Percentiles rank a stretch among this genome's conserved stretches.
Evolutionary conservation across 768 basidiomycete genomes (phyloP).

Genomic region (Suillus discolor): DNA sequence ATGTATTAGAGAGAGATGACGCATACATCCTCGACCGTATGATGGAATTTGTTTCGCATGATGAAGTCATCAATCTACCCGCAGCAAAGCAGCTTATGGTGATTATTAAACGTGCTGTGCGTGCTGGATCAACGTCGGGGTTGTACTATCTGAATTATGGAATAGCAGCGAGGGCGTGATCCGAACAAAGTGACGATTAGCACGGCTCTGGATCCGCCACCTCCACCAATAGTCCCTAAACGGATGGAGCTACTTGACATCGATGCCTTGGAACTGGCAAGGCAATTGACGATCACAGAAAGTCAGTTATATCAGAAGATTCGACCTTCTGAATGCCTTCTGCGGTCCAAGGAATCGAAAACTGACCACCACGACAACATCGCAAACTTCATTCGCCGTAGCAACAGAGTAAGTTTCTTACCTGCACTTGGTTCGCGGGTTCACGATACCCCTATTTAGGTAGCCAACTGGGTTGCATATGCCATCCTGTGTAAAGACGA

Average conservation of each 20-base stretch:
- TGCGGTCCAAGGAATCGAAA: slow-evolving; percentile 51
- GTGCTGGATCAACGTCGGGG: slow-evolving; percentile 20
- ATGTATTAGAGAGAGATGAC: slow-evolving; percentile 59
- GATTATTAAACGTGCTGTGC: slow-evolving; percentile 53
- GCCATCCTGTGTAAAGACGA: slow-evolving; percentile 58
- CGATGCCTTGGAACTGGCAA: slow-evolving; percentile 63
- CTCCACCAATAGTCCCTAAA: slow-evolving; percentile 49
- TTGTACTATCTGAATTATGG: slow-evolving; percentile 8
- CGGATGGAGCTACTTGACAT: slow-evolving; percentile 60
- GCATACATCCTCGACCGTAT: slow-evolving; percentile 53
- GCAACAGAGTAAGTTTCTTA: slow-evolving; percentile 48
- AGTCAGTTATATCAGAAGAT: slow-evolving; percentile 61
- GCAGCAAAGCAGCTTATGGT: slow-evolving; percentile 53
- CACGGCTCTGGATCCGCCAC: slow-evolving; percentile 42
- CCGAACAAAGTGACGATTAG: slow-evolving; percentile 37
- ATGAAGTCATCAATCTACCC: slow-evolving; percentile 40
- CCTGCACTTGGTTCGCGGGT: neutral
- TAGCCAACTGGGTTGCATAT: slow-evolving; percentile 65
- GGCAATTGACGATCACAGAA: slow-evolving; percentile 70
- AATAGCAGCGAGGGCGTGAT: slow-evolving; percentile 34
- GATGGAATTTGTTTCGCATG: slow-evolving; percentile 50
- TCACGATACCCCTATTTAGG: slow-evolving; percentile 33
- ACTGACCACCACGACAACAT: slow-evolving; percentile 52
- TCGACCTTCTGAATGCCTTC: slow-evolving; percentile 60
- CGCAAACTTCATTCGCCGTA: slow-evolving; percentile 56